Conservation (phyloP, 2,329 filamentous ascomycete genomes). For the Didymella arachidicola region DNA sequence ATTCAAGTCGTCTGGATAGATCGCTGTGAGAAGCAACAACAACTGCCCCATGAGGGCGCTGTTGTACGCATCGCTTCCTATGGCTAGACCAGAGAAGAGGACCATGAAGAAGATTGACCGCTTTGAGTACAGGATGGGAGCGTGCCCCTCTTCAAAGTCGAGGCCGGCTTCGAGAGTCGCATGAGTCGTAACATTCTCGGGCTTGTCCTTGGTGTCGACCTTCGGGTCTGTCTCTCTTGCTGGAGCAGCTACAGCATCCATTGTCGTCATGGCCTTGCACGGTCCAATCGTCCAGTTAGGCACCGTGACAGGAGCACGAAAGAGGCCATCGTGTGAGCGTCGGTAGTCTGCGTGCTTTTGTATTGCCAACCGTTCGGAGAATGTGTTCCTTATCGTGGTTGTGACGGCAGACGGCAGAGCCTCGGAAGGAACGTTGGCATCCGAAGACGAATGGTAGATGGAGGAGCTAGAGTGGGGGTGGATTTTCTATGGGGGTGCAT, state of each 20-base stretch:
- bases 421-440: conserved; percentile 4
- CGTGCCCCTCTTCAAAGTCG: conserved; percentile 26
- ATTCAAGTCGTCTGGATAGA: conserved; percentile 45
- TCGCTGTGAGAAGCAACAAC: conserved; percentile 40
- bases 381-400: conserved; percentile 15
- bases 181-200: conserved; percentile 1
- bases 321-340: not conserved
- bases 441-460: conserved; percentile 7
- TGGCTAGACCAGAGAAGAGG: conserved; percentile 46
- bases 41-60: conserved; percentile 48
- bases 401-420: conserved; percentile 5
- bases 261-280: not conserved
- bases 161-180: conserved; percentile 4
- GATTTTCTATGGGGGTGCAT: conserved; percentile 14
- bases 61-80: conserved; percentile 50
- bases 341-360: conserved; percentile 5
- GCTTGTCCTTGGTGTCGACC: not conserved
- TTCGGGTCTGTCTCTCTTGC: conserved; percentile 2
- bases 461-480: conserved; percentile 13
- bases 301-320: not conserved
- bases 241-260: conserved; percentile 4
- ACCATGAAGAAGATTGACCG: conserved; percentile 46
- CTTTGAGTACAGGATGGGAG: conserved; percentile 37
- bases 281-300: not conserved
- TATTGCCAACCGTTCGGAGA: conserved; percentile 16